Evolutionary conservation across 2,329 filamentous ascomycete genomes (phyloP).

Genomic region (Penicillium sp.): DNA sequence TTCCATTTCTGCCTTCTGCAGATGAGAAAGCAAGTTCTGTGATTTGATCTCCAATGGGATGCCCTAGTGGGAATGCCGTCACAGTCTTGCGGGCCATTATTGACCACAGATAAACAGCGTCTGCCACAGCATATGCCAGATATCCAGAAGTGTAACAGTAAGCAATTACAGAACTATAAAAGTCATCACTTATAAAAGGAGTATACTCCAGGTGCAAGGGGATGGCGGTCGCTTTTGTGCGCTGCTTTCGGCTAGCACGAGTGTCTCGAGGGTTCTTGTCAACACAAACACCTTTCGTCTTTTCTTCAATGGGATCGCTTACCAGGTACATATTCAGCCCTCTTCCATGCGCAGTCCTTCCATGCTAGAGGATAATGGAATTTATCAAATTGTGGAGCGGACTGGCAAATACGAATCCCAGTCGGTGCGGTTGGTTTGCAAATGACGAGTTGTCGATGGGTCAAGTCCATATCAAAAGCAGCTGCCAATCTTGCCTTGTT

Average conservation of each 20-base stretch:
- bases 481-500: conserved; percentile 73
- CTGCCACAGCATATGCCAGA: conserved; percentile 77
- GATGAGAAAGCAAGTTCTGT: conserved; percentile 93
- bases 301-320: conserved; percentile 20
- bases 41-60: conserved; percentile 52
- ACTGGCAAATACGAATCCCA: conserved; percentile 22
- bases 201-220: conserved; percentile 84
- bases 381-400: conserved; percentile 26
- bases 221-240: conserved; percentile 31
- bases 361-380: conserved; percentile 34
- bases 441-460: conserved; percentile 62
- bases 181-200: conserved; percentile 85
- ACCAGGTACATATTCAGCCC: conserved; percentile 28
- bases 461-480: conserved; percentile 74
- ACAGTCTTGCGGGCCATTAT: conserved; percentile 65
- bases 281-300: not conserved
- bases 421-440: conserved; percentile 21
- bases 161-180: conserved; percentile 87
- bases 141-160: conserved; percentile 72
- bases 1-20: conserved; percentile 65
- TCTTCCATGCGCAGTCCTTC: conserved; percentile 38
- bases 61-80: conserved; percentile 48
- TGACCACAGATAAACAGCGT: conserved; percentile 83
- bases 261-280: not conserved
- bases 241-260: not conserved